A percentile compares a stretch with the other conserved stretches of the same genome.
Evolutionary conservation across 495 filamentous ascomycete genomes (phyloP).

Genomic region (Neurospora discreta): DNA sequence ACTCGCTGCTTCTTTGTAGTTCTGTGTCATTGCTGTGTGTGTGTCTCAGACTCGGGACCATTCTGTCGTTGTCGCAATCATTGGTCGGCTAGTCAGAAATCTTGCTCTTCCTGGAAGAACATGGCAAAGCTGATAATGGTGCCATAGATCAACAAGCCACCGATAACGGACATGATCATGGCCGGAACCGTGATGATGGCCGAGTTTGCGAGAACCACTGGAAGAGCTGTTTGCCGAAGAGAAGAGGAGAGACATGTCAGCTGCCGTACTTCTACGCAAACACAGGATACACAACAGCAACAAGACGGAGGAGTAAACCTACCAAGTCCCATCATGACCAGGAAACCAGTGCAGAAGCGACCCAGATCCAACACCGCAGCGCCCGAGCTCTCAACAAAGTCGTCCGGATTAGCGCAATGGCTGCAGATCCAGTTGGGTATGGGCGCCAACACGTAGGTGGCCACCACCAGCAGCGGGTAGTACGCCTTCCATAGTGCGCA

Average conservation of each 20-base stretch:
- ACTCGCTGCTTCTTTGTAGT: not conserved
- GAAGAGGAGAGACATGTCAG: slow-evolving; percentile 6
- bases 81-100: slow-evolving; percentile 39
- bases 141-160: slow-evolving; percentile 88
- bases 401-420: slow-evolving; percentile 83
- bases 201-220: slow-evolving; percentile 78
- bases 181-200: slow-evolving; percentile 68
- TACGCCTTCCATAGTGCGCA: slow-evolving; percentile 90
- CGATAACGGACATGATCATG: slow-evolving; percentile 90
- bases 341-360: slow-evolving; percentile 85
- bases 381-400: slow-evolving; percentile 81
- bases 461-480: slow-evolving; percentile 87
- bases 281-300: not conserved
- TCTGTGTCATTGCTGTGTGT: not conserved
- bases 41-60: not conserved
- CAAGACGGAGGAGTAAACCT: slow-evolving; percentile 25
- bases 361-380: slow-evolving; percentile 82
- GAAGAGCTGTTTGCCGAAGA: slow-evolving; percentile 55
- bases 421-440: slow-evolving; percentile 92
- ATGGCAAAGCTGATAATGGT: slow-evolving; percentile 95
- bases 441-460: slow-evolving; percentile 86
- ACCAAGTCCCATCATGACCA: slow-evolving; percentile 99
- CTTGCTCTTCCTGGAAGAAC: slow-evolving; percentile 96
- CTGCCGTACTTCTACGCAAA: not conserved
- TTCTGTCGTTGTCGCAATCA: not conserved